Base-by-base conservation (phyloP, 768 basidiomycete genomes). In the Hortiboletus flavorubellus region DNA sequence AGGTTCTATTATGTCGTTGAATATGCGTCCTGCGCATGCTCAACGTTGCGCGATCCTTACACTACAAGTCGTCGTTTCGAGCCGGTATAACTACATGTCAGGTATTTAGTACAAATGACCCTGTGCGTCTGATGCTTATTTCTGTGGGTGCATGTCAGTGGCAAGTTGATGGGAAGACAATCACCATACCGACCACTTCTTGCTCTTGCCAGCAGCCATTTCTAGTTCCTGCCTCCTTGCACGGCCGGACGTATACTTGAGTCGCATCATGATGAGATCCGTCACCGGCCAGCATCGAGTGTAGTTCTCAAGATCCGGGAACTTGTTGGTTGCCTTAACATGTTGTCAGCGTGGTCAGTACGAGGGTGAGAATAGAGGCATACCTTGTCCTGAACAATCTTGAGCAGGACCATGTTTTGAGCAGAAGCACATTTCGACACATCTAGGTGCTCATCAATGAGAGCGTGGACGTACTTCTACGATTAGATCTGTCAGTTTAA, bases 291-390 rank as follows among this genome's bases (percentile, higher is more conserved):
- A 59, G 14, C 42, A 51, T 5, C 16, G 14, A 6, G 2, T 11
- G 7, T 61, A 60, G 7, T 60, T 59, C 2, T 49, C 53, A 21
- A 60, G 59, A 21, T 60, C 56, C 1, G 46, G 59, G 23, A 61
- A 49, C 2, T 34, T 16, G 4, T n/a, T 9, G 3, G 33, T 37
- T 0, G 43, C 49, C 53, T 33, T 61, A 12, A 14, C 7, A 12
- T 39, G 29, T 11, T 26, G 8, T 46, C 26, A 26, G 26, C 26
- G 26, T 46, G 12, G 10, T 47, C 14, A 35, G 33, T 12, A 15
- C 33, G 33, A 34, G 26, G 26, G 26, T 26, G 26, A 26, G 26
- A 26, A 26, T 26, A 26, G 26, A 26, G 26, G 26, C 26, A 26
- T 37, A 49, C 37, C 38, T 49, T 38, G 3, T 29, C 37, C 12